Percentiles rank a stretch among this genome's conserved stretches.
Evolutionary conservation across 345 rosid genomes (phyloP).

Genomic region (Clarkia xantiana): DNA sequence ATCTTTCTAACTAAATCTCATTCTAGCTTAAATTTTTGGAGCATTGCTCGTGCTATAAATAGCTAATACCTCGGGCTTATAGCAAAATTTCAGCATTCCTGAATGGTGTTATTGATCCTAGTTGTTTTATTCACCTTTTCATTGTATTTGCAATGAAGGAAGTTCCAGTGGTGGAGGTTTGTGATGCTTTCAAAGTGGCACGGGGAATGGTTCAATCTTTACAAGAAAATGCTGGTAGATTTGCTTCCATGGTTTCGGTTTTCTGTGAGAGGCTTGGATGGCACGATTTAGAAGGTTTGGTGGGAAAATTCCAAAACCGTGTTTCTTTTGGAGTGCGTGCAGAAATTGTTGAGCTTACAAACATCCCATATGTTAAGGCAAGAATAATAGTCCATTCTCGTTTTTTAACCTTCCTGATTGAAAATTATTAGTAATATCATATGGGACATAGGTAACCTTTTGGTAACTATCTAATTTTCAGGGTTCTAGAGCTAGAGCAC

Average conservation of each 20-base stretch:
- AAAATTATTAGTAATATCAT: not conserved
- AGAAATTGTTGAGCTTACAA: slow-evolving; percentile 92
- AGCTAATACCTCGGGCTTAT: no score
- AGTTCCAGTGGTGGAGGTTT: slow-evolving; percentile 76
- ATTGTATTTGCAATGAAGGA: slow-evolving; percentile 34
- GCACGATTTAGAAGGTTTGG: slow-evolving; percentile 90
- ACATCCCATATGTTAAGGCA: slow-evolving; percentile 87
- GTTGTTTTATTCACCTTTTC: no score
- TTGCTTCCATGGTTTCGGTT: slow-evolving; percentile 91
- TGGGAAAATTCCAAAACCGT: slow-evolving; percentile 86
- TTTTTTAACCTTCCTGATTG: not conserved
- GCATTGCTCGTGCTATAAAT: no score
- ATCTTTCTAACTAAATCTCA: no score
- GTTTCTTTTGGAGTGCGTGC: slow-evolving; percentile 98
- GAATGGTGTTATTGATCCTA: no score
- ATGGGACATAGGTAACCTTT: not conserved
- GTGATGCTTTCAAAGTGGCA: slow-evolving; percentile 87
- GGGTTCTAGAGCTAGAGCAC: slow-evolving; percentile 97
- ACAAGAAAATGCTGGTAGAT: slow-evolving; percentile 97
- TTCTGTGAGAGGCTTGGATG: slow-evolving; percentile 96
- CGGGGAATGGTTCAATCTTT: slow-evolving; percentile 95
- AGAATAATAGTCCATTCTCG: slow-evolving; percentile 1
- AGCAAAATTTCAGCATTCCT: no score
- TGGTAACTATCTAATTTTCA: slow-evolving; percentile 13
- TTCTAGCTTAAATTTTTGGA: no score